These are phyloP conservation scores for Oidium heveae DNA, from an alignment of 2,329 filamentous ascomycete genomes.

Conservation along the genomic window DNA sequence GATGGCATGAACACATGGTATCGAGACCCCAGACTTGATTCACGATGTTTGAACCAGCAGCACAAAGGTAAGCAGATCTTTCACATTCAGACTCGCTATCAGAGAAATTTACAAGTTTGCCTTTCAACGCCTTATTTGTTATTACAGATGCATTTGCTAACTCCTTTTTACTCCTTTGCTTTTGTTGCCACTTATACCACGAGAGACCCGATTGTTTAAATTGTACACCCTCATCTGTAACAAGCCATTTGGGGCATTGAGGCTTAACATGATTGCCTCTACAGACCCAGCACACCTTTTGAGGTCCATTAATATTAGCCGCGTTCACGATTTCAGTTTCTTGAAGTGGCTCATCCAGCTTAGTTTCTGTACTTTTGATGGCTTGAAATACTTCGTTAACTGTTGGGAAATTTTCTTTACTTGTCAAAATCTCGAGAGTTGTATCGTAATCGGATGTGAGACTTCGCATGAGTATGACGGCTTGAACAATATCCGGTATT, in stretches of 20 bases:
- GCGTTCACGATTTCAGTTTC: no score
- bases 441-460: no score
- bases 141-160: background rate
- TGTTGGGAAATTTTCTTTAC: no score
- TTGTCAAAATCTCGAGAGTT: no score
- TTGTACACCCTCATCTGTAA: background rate
- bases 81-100: background rate
- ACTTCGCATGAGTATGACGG: no score
- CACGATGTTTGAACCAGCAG: no score
- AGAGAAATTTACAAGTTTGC: background rate
- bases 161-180: background rate
- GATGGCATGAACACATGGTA: background rate
- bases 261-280: background rate
- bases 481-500: no score
- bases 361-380: no score
- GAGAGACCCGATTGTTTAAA: background rate
- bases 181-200: background rate
- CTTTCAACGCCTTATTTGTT: no score
- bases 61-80: background rate
- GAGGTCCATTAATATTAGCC: background rate
- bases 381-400: no score
- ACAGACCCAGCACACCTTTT: background rate
- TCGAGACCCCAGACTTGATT: background rate
- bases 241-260: background rate
- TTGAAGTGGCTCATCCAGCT: no score